Percentiles rank a stretch among this genome's conserved stretches.
Conservation (phyloP, 2,329 filamentous ascomycete species). For the Exophiala calicioides region DNA sequence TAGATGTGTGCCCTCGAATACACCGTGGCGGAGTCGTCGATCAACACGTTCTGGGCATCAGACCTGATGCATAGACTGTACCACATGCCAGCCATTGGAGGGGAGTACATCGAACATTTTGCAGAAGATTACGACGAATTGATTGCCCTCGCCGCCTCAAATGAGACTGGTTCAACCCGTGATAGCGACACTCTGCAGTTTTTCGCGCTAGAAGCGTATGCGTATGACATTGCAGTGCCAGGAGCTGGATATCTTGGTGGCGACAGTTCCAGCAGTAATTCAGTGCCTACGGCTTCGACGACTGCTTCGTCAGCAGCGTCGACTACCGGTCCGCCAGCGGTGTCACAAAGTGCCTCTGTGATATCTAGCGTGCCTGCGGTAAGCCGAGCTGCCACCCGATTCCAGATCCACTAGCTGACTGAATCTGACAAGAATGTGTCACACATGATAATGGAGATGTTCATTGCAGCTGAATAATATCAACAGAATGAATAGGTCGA, state of each 20-base stretch:
- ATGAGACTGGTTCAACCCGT: constrained; percentile 52
- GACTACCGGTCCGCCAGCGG: not conserved
- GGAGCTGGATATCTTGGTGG: constrained; percentile 63
- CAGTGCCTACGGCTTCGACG: not conserved
- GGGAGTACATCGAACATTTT: constrained; percentile 63
- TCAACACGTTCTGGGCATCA: constrained; percentile 65
- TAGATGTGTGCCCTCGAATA: constrained; percentile 65
- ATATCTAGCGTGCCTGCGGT: not conserved
- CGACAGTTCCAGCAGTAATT: not conserved
- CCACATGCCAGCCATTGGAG: constrained; percentile 63
- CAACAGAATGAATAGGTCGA: not conserved
- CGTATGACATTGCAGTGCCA: constrained; percentile 64
- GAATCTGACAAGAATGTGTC: constrained; percentile 41
- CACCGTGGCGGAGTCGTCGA: constrained; percentile 56
- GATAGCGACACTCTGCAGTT: constrained; percentile 67
- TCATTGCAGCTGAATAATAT: constrained; percentile 39
- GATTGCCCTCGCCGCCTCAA: constrained; percentile 53
- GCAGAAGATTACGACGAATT: constrained; percentile 60
- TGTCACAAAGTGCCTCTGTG: not conserved
- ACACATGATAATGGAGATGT: constrained; percentile 43
- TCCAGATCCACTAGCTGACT: not conserved
- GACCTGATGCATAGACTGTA: constrained; percentile 68
- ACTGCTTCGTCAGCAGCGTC: not conserved
- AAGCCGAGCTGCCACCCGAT: not conserved
- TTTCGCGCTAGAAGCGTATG: constrained; percentile 68